A percentile compares a stretch with the other conserved stretches of the same genome.
These are phyloP conservation scores for Cyathus striatus DNA, from an alignment of 768 basidiomycete genomes.

Conservation along the genomic window DNA sequence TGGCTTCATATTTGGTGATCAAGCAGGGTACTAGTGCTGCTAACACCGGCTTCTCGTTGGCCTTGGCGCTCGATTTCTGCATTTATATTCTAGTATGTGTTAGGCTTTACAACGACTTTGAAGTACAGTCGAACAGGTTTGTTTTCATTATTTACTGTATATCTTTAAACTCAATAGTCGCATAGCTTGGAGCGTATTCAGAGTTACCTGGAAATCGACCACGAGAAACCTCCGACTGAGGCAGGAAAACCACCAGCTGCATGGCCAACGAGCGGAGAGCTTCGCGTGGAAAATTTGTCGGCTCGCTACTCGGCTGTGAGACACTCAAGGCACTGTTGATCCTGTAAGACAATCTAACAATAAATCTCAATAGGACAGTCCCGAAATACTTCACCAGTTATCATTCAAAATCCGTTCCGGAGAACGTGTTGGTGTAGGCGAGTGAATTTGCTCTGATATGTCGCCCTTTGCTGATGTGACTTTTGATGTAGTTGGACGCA, in stretches of 20 bases:
- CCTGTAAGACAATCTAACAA: background rate
- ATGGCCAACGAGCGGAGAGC: constrained; percentile 54
- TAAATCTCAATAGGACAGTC: constrained; percentile 18
- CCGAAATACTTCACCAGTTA: constrained; percentile 46
- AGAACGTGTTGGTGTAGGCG: constrained; percentile 47
- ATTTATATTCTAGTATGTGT: constrained; percentile 49
- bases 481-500: constrained; percentile 23
- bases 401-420: constrained; percentile 45
- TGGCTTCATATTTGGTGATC: constrained; percentile 54
- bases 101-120: constrained; percentile 38
- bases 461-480: background rate
- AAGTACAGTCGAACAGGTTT: constrained; percentile 41
- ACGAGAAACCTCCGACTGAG: constrained; percentile 8
- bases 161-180: background rate
- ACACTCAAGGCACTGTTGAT: background rate
- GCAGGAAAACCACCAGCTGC: constrained; percentile 49
- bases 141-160: background rate
- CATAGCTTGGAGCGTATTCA: constrained; percentile 12
- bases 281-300: constrained; percentile 44
- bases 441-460: constrained; percentile 3
- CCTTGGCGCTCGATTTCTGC: constrained; percentile 58
- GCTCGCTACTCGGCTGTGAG: constrained; percentile 54
- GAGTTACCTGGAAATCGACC: constrained; percentile 11
- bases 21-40: constrained; percentile 29
- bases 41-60: constrained; percentile 50